Percentiles rank a stretch among this genome's conserved stretches.
Conservation (phyloP, 2,329 filamentous ascomycete genomes). For the Lojkania enalia region DNA sequence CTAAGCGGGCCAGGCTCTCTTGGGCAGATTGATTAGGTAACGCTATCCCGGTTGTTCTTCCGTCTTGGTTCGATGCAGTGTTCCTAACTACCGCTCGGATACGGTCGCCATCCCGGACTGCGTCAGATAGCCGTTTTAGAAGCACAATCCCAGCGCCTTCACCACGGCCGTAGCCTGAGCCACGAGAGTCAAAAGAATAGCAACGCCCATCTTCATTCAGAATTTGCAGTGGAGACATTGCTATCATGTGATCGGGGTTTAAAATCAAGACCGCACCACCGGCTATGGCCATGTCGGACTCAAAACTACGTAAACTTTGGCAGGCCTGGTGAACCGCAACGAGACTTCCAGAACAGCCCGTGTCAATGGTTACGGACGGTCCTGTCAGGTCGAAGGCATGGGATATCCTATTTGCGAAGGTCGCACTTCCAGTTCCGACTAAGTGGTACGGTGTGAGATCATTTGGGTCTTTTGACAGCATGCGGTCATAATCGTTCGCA, state of each 20-base stretch:
- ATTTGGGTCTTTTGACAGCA: constrained; percentile 1
- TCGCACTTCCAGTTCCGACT: constrained; percentile 3
- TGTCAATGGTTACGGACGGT: constrained; percentile 17
- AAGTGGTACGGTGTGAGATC: constrained; percentile 6
- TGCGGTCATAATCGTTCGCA: constrained; percentile 6
- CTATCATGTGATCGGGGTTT: constrained; percentile 1
- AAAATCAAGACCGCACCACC: constrained; percentile 42
- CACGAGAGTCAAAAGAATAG: constrained; percentile 24
- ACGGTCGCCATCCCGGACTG: constrained; percentile 21
- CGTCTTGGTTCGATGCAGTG: constrained; percentile 17
- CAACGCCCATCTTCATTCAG: constrained; percentile 19
- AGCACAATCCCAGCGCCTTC: constrained; percentile 26
- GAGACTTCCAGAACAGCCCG: constrained; percentile 19
- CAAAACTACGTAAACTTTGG: constrained; percentile 22
- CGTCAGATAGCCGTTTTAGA: constrained; percentile 22
- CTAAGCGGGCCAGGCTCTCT: constrained; percentile 14
- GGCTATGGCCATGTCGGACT: constrained; percentile 37
- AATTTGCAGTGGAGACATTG: constrained; percentile 4
- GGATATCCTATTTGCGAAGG: constrained; percentile 7
- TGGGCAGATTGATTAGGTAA: constrained; percentile 50
- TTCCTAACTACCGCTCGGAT: constrained; percentile 25
- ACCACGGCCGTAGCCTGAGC: constrained; percentile 13
- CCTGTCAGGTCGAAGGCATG: constrained; percentile 19
- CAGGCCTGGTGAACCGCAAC: constrained; percentile 15
- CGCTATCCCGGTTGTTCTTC: constrained; percentile 4